Evolutionary conservation across 441 rosid genomes (phyloP).

Genomic region (Capsella rubella): DNA sequence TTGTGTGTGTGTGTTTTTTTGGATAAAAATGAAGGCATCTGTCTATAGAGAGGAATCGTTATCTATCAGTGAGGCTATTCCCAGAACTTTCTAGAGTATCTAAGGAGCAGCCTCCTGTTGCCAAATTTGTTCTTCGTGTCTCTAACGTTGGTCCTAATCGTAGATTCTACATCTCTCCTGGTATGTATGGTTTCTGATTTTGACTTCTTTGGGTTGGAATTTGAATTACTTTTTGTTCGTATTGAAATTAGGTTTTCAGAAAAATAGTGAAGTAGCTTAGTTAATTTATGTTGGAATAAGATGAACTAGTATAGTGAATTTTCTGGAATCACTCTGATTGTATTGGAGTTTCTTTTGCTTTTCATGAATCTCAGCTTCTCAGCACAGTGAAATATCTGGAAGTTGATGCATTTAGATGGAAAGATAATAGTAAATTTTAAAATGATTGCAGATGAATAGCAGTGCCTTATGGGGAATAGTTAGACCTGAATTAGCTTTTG

Average conservation of each 20-base stretch:
- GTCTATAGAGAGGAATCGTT: slow-evolving; percentile 85
- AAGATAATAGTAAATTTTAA: not conserved
- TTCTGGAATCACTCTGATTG: not conserved
- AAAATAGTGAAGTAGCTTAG: slow-evolving; percentile 6
- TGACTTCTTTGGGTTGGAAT: not conserved
- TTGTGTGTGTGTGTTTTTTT: not conserved
- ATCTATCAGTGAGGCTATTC: slow-evolving; percentile 68
- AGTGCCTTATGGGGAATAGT: not conserved
- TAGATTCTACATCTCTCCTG: slow-evolving; percentile 60
- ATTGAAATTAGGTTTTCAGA: slow-evolving; percentile 3
- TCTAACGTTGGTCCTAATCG: slow-evolving; percentile 64
- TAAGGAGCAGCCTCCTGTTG: slow-evolving; percentile 84
- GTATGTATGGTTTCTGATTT: slow-evolving; percentile 32
- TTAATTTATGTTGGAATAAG: not conserved
- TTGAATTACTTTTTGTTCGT: not conserved
- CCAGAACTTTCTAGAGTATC: slow-evolving; percentile 75
- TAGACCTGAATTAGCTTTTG: not conserved
- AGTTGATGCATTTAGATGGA: slow-evolving; percentile 2
- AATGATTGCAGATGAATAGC: not conserved
- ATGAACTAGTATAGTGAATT: not conserved
- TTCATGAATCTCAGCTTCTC: not conserved
- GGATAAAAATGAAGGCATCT: slow-evolving; percentile 59
- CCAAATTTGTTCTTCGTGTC: slow-evolving; percentile 70
- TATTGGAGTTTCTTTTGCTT: not conserved
- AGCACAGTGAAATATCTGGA: not conserved